phyloP scores from a whole-genome alignment of 1,284 basidiomycete genomes.

The Lentinus polychrous region DNA sequence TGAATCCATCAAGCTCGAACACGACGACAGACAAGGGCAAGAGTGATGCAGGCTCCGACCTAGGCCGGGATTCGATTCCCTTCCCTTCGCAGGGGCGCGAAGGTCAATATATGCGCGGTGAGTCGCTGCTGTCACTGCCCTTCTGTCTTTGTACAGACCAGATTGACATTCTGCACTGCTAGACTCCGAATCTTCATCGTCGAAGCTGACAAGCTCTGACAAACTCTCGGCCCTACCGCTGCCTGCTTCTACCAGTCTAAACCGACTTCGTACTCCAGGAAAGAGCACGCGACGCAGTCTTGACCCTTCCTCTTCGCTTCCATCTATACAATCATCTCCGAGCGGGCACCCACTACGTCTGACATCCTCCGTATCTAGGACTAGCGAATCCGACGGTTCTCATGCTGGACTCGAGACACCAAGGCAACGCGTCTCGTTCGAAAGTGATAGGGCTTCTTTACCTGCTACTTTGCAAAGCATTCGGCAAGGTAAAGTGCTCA shows the following conservation, averaged over 20 bases:
- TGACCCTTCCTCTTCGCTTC: conserved; percentile 22
- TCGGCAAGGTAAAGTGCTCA: conserved; percentile 22
- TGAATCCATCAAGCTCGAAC: too few species aligned
- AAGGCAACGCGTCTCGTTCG: conserved; percentile 34
- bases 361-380: conserved; percentile 16
- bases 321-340: conserved; percentile 20
- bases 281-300: conserved; percentile 19
- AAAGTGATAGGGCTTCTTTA: conserved; percentile 28
- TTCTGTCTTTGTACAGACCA: not conserved
- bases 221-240: conserved; percentile 33
- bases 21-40: too few species aligned
- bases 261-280: conserved; percentile 17
- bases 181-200: conserved; percentile 25
- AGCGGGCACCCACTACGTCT: conserved; percentile 11
- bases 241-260: conserved; percentile 23
- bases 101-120: not conserved
- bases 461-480: conserved; percentile 26
- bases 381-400: conserved; percentile 26
- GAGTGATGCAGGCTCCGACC: too few species aligned
- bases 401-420: conserved; percentile 22
- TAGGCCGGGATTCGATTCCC: not conserved
- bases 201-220: conserved; percentile 31
- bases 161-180: not conserved
- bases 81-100: not conserved
- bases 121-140: not conserved